A percentile compares a stretch with the other conserved stretches of the same genome.
Conservation (phyloP, 2,329 filamentous ascomycete genomes). For the Alternaria conjuncta region DNA sequence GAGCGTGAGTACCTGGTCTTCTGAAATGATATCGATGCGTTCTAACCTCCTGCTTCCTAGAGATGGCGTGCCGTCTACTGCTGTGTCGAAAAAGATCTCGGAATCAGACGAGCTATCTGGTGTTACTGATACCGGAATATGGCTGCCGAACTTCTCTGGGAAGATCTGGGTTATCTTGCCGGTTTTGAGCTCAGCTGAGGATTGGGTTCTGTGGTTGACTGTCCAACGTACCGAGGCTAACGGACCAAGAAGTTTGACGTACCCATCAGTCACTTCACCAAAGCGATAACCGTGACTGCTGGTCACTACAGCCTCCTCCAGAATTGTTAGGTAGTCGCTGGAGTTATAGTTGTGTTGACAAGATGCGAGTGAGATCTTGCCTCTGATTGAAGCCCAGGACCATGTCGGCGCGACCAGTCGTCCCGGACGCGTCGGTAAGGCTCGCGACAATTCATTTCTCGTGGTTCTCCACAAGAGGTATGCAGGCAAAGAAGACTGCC, state of each 20-base stretch:
- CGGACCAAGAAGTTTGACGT: not conserved
- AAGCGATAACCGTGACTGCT: not conserved
- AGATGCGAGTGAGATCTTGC: slow-evolving; percentile 2
- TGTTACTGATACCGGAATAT: not conserved
- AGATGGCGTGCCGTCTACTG: not conserved
- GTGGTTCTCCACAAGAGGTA: slow-evolving; percentile 7
- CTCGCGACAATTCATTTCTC: not conserved
- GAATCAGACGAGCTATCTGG: not conserved
- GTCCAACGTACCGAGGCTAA: not conserved
- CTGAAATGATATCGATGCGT: not conserved
- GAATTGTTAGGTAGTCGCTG: not conserved
- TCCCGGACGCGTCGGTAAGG: not conserved
- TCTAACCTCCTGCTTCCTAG: too few species aligned
- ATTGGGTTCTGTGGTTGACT: not conserved
- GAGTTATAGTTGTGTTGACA: slow-evolving; percentile 5
- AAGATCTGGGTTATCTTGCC: not conserved
- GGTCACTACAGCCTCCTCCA: not conserved
- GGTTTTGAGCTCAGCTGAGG: not conserved
- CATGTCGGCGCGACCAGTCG: slow-evolving; percentile 15
- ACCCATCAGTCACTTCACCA: not conserved
- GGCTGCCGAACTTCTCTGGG: not conserved
- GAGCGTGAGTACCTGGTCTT: not conserved
- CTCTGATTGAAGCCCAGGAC: slow-evolving; percentile 21
- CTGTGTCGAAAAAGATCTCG: not conserved
- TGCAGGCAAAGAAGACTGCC: slow-evolving; percentile 6